phyloP scores from a whole-genome alignment of 2,329 filamentous ascomycete species.

The Sphaerulina musiva region DNA sequence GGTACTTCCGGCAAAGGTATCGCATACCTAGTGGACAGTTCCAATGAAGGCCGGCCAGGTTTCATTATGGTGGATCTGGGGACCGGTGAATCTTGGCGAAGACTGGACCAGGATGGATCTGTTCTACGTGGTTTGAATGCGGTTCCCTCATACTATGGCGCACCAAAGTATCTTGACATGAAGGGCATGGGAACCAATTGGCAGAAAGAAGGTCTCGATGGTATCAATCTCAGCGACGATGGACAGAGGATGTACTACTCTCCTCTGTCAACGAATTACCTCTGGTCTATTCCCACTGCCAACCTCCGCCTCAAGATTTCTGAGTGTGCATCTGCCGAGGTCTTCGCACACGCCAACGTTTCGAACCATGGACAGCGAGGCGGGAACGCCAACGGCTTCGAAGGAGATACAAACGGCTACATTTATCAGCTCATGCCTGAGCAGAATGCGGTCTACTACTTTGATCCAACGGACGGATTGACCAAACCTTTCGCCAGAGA shows the following conservation, averaged over 20 bases:
- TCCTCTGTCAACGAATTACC: slow-evolving; percentile 36
- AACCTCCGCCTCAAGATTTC: slow-evolving; percentile 31
- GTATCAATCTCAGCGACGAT: slow-evolving; percentile 36
- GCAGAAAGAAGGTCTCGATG: slow-evolving; percentile 32
- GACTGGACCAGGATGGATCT: slow-evolving; percentile 33
- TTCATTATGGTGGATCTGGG: slow-evolving; percentile 44
- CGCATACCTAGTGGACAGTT: slow-evolving; percentile 43
- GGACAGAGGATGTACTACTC: slow-evolving; percentile 41
- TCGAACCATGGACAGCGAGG: slow-evolving; percentile 42
- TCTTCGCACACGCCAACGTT: slow-evolving; percentile 43
- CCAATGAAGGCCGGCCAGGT: slow-evolving; percentile 42
- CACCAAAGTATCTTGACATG: slow-evolving; percentile 28
- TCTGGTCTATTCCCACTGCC: slow-evolving; percentile 31
- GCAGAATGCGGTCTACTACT: slow-evolving; percentile 43
- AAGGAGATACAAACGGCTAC: slow-evolving; percentile 40
- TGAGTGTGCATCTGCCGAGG: slow-evolving; percentile 33
- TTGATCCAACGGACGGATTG: slow-evolving; percentile 36
- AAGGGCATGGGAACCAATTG: slow-evolving; percentile 27
- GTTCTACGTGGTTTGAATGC: slow-evolving; percentile 30
- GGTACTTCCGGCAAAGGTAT: slow-evolving; percentile 37
- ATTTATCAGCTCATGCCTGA: slow-evolving; percentile 45
- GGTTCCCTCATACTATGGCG: slow-evolving; percentile 31
- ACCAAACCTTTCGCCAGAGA: slow-evolving; percentile 38
- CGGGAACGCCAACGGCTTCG: slow-evolving; percentile 43
- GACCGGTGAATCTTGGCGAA: slow-evolving; percentile 39